Conservation (phyloP, 2,329 filamentous ascomycete genomes). For the Elsinoe ampelina region DNA sequence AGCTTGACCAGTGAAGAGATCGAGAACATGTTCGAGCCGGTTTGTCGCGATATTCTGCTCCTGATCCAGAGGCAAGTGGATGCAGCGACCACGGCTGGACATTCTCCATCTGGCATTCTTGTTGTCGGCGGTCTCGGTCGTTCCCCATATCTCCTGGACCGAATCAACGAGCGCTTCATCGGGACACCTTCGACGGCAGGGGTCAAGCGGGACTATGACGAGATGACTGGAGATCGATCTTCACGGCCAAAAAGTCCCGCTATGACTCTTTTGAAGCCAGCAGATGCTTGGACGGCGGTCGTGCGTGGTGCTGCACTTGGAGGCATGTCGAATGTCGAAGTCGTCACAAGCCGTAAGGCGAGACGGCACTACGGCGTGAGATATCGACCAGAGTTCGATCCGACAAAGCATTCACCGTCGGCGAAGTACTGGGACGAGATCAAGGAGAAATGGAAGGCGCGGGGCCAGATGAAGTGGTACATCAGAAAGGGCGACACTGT, state of each 20-base stretch:
- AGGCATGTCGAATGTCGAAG: slow-evolving; percentile 58
- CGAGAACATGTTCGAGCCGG: slow-evolving; percentile 50
- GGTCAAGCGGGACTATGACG: slow-evolving; percentile 29
- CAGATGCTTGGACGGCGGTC: slow-evolving; percentile 71
- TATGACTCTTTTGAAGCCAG: slow-evolving; percentile 65
- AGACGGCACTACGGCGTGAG: slow-evolving; percentile 12
- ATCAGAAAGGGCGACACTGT: slow-evolving; percentile 34
- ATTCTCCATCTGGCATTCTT: slow-evolving; percentile 53
- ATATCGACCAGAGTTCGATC: no score
- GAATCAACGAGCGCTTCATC: slow-evolving; percentile 60
- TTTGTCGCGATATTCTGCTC: slow-evolving; percentile 47
- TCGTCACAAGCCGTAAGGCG: slow-evolving; percentile 11
- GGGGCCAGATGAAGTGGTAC: slow-evolving; percentile 77
- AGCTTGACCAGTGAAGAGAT: slow-evolving; percentile 63
- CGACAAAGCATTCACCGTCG: slow-evolving; percentile 60
- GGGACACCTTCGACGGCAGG: slow-evolving; percentile 38
- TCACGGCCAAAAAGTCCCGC: slow-evolving; percentile 34
- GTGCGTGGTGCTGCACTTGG: slow-evolving; percentile 67
- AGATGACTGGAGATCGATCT: neutral
- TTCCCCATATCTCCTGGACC: slow-evolving; percentile 58
- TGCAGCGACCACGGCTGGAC: slow-evolving; percentile 31
- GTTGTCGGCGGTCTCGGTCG: slow-evolving; percentile 76
- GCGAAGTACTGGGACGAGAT: slow-evolving; percentile 72
- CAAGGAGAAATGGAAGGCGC: slow-evolving; percentile 78
- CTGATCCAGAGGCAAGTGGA: slow-evolving; percentile 37